Conservation (phyloP, 176 grass and related monocot species). For the Hsuehochloa calcarea region DNA sequence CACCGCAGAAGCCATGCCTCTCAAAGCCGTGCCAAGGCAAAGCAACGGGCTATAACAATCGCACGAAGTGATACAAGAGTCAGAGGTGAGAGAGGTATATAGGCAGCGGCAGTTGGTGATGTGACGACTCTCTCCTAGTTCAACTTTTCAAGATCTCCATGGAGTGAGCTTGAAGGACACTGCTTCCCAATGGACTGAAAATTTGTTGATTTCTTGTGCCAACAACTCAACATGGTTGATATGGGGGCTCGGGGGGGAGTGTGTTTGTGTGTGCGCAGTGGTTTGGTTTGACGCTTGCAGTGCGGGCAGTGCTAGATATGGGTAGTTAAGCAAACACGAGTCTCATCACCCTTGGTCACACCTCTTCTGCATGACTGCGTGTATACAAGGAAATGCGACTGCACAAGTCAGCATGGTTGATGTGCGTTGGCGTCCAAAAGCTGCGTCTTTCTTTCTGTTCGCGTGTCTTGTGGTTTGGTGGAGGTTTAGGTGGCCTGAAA, state of each 20-base stretch:
- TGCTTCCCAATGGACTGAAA: too few species aligned
- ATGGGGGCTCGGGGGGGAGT: not conserved
- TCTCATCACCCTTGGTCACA: not conserved
- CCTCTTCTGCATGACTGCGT: not conserved
- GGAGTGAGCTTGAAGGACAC: not conserved
- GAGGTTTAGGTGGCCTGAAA: constrained; percentile 28
- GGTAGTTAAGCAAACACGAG: constrained; percentile 40
- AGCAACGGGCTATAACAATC: not conserved
- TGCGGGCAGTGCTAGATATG: constrained; percentile 11
- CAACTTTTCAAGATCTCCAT: not conserved
- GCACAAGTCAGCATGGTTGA: constrained; percentile 11
- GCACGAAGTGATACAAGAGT: not conserved
- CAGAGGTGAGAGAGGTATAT: not conserved
- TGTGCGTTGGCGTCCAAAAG: not conserved
- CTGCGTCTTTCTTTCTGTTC: not conserved
- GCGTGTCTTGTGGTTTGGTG: not conserved
- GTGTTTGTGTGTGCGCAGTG: not conserved
- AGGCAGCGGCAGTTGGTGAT: constrained; percentile 4
- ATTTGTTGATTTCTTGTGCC: not conserved
- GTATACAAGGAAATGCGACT: not conserved
- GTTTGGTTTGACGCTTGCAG: constrained; percentile 39
- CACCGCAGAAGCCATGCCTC: constrained; percentile 4
- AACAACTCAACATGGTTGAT: not conserved
- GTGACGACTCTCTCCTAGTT: not conserved
- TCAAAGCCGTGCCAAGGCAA: not conserved